Base-by-base conservation (phyloP, 345 rosid species). In the Hypericum androsaemum region DNA sequence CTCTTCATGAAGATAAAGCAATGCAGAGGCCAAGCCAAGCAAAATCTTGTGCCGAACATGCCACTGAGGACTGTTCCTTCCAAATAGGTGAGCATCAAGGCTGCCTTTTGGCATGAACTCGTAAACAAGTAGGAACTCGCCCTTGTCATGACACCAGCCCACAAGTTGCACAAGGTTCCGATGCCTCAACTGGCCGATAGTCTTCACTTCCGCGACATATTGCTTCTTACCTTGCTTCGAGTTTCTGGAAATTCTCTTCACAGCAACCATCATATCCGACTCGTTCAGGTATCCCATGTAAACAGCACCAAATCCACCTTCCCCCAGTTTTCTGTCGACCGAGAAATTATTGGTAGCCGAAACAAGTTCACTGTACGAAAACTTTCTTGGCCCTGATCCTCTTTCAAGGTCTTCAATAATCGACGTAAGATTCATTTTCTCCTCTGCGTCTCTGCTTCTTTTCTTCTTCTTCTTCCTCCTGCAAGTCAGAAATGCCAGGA, bases 101-200 rank as follows among this genome's bases (percentile, higher is more conserved):
- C 83, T 83, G 5, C 88, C 75, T 39, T 86, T 79, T 6, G 80
- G 78, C 92, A 86, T 77, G 72, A 79, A 76, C 67, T 86, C 92
- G 3, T 81, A 83, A 0, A 80, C 74, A 14, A 87, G 76, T n/a
- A 83, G 54, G 60, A 83, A 76, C 60, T 83, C 81, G 5, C 63
- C 63, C 58, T 47, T 66, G 6, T 80, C 87, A 41, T 82, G 84
- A 45, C 95, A 78, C 81, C 81, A 85, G 37, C 95, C 89, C 2
- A 84, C 64, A 37, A 84, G 79, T 43, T 81, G 80, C 36, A 80
- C 86, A 15, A 81, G 63, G 57, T 81, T 84, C 0, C 78, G 50
- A 55, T 81, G 94, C 43, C 94, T 66, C 28, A 81, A 57, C 12
- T 71, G 72, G 56, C 88, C 71, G 53, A 81, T 79, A 48, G 60